Conservation (phyloP, 2,329 filamentous ascomycete genomes). For the Thermochaetoides dissita region DNA sequence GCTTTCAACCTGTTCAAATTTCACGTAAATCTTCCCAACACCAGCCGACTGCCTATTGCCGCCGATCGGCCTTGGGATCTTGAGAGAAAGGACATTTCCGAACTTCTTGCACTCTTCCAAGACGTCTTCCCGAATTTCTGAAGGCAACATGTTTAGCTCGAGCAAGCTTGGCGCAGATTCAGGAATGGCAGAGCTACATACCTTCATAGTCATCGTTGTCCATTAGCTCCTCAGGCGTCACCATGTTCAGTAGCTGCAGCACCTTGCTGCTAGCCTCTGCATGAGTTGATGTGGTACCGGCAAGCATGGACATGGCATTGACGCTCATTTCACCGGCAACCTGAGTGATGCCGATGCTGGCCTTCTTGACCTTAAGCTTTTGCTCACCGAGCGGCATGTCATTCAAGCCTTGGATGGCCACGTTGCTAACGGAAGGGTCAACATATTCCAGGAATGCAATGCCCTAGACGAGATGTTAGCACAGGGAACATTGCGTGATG, state of each 20-base stretch:
- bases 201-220: slow-evolving; percentile 93
- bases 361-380: slow-evolving; percentile 71
- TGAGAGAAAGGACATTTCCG: slow-evolving; percentile 72
- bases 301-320: slow-evolving; percentile 94
- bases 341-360: slow-evolving; percentile 88
- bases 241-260: slow-evolving; percentile 93
- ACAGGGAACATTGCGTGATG: not conserved
- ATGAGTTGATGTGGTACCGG: slow-evolving; percentile 69
- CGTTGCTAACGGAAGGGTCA: slow-evolving; percentile 61
- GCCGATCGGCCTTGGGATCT: slow-evolving; percentile 76
- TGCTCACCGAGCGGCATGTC: slow-evolving; percentile 86
- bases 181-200: slow-evolving; percentile 25
- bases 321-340: slow-evolving; percentile 89
- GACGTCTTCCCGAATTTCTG: slow-evolving; percentile 94
- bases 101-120: slow-evolving; percentile 87
- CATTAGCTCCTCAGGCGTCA: slow-evolving; percentile 86
- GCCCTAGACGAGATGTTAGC: slow-evolving; percentile 42
- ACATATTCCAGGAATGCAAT: slow-evolving; percentile 94
- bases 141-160: not conserved
- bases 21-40: slow-evolving; percentile 96
- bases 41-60: slow-evolving; percentile 73
- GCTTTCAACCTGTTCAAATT: slow-evolving; percentile 65
- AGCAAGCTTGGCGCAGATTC: not conserved
- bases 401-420: slow-evolving; percentile 81
- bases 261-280: slow-evolving; percentile 64